Evolutionary conservation across 768 basidiomycete genomes (phyloP).

Genomic region (Boletus speciosus): DNA sequence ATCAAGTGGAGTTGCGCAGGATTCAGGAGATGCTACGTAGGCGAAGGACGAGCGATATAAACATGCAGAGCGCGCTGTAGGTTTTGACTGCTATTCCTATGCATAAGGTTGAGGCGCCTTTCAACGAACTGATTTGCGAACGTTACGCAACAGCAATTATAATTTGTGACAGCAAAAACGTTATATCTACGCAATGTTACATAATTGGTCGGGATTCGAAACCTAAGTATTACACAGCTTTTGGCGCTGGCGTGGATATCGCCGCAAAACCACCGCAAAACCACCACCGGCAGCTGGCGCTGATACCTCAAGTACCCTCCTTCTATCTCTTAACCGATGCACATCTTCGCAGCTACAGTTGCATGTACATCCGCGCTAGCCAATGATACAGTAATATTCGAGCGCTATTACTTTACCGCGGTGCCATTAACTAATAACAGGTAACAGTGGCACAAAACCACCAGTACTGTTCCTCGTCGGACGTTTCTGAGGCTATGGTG

Average conservation of each 20-base stretch:
- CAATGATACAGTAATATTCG: neutral
- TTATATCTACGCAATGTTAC: neutral
- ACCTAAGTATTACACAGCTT: no score
- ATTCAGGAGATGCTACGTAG: conserved; percentile 24
- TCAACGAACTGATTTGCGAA: neutral
- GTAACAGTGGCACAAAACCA: neutral
- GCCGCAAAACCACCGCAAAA: no score
- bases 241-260: no score
- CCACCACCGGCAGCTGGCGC: no score
- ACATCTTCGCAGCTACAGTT: neutral
- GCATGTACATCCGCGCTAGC: neutral
- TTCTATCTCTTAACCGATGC: neutral
- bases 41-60: conserved; percentile 5
- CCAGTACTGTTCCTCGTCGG: neutral
- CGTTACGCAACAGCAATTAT: neutral
- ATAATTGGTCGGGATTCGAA: neutral
- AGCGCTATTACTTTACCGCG: conserved; percentile 1
- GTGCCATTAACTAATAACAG: neutral
- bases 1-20: conserved; percentile 24
- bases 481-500: conserved; percentile 15
- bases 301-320: no score
- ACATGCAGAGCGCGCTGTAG: neutral
- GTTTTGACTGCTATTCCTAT: neutral
- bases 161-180: no score
- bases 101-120: neutral